Conservation (phyloP, 345 rosid species). For the Populus simonii region DNA sequence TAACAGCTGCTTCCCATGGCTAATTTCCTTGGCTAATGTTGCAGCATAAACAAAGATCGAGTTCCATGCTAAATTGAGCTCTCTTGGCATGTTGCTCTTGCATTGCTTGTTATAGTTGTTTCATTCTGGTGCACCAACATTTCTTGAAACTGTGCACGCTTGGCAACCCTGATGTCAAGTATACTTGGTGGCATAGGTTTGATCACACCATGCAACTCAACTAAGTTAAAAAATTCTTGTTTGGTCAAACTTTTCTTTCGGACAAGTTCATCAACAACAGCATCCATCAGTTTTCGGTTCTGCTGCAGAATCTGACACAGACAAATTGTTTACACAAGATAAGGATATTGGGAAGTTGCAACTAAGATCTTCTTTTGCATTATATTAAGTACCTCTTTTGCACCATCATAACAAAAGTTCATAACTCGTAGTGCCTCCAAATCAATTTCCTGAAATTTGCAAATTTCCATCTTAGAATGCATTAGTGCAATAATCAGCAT, state of each 20-base stretch:
- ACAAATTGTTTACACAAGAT: slow-evolving; percentile 5
- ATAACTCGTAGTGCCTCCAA: slow-evolving; percentile 64
- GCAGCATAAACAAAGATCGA: neutral
- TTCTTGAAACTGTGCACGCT: slow-evolving; percentile 54
- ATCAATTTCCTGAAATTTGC: slow-evolving; percentile 67
- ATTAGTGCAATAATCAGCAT: neutral
- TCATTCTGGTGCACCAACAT: slow-evolving; percentile 37
- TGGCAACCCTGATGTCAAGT: slow-evolving; percentile 59
- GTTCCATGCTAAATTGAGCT: neutral
- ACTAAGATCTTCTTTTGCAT: neutral
- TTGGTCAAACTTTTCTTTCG: slow-evolving; percentile 69
- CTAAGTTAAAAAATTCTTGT: slow-evolving; percentile 63
- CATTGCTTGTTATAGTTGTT: slow-evolving; percentile 7
- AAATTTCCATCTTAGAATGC: neutral
- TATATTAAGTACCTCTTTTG: slow-evolving; percentile 63
- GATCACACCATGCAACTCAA: slow-evolving; percentile 62
- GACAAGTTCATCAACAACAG: slow-evolving; percentile 62
- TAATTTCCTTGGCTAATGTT: neutral
- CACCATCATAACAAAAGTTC: slow-evolving; percentile 64
- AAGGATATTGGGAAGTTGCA: neutral
- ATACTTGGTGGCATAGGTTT: slow-evolving; percentile 60
- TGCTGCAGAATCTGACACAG: slow-evolving; percentile 48
- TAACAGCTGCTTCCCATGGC: neutral
- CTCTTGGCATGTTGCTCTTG: neutral
- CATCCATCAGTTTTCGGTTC: slow-evolving; percentile 66